Conservation (phyloP, 1,139 yeast species). For the Kodamaea plutei region DNA sequence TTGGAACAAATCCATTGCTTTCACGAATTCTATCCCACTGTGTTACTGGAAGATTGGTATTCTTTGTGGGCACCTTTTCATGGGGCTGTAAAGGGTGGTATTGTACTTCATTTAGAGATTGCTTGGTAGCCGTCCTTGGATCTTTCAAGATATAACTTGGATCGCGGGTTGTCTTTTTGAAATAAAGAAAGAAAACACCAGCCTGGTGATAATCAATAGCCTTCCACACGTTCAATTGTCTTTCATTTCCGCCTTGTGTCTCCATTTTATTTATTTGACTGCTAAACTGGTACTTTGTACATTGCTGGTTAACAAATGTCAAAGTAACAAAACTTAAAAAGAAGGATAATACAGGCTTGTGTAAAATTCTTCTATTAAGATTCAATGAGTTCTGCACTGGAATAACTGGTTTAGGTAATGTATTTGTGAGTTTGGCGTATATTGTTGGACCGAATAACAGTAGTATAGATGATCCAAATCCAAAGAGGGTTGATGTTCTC, state of each 20-base stretch:
- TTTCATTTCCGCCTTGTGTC: slow-evolving; percentile 9
- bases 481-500: slow-evolving; percentile 23
- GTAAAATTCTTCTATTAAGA: slow-evolving; percentile 15
- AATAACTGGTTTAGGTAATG: slow-evolving; percentile 3
- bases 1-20: slow-evolving; percentile 25
- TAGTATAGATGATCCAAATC: slow-evolving; percentile 15
- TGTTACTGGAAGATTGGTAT: slow-evolving; percentile 6
- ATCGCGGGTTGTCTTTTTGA: slow-evolving; percentile 30
- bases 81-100: slow-evolving; percentile 18
- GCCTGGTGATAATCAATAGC: slow-evolving; percentile 36
- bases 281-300: slow-evolving; percentile 23
- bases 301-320: slow-evolving; percentile 23
- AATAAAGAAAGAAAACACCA: slow-evolving; percentile 35
- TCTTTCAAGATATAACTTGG: slow-evolving; percentile 34
- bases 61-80: background rate
- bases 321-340: slow-evolving; percentile 28
- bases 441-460: slow-evolving; percentile 12
- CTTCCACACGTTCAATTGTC: slow-evolving; percentile 33
- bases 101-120: slow-evolving; percentile 25
- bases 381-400: slow-evolving; percentile 2
- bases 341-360: slow-evolving; percentile 34
- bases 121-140: slow-evolving; percentile 29
- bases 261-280: slow-evolving; percentile 16
- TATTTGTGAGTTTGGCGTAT: slow-evolving; percentile 7
- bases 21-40: slow-evolving; percentile 33